Percentiles rank a stretch among this genome's conserved stretches.
These are phyloP conservation scores for Thalassiosira ordinaria DNA, from an alignment of 352 stramenopile genomes.

Conservation along the genomic window DNA sequence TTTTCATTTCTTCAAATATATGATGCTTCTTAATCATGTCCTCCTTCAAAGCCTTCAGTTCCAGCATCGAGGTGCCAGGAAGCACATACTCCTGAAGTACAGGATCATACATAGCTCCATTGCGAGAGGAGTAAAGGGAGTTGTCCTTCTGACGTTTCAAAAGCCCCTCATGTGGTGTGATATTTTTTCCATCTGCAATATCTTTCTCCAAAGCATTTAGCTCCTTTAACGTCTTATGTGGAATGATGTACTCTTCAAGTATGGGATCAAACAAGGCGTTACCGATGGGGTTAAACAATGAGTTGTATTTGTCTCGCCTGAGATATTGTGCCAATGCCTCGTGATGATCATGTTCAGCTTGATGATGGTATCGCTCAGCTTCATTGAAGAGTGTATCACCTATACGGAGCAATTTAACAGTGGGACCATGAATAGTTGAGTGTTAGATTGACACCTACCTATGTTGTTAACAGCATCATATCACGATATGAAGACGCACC, in stretches of 20 bases:
- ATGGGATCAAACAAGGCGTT: slow-evolving; percentile 4
- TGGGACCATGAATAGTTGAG: background rate
- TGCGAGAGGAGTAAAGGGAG: slow-evolving; percentile 14
- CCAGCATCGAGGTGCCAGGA: slow-evolving; percentile 13
- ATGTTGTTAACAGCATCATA: no score
- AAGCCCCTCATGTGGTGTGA: slow-evolving; percentile 10
- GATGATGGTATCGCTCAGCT: slow-evolving; percentile 24
- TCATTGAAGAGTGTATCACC: slow-evolving; percentile 47
- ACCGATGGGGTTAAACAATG: background rate
- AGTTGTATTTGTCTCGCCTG: background rate
- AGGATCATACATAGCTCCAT: slow-evolving; percentile 25
- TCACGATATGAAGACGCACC: background rate
- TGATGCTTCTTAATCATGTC: slow-evolving; percentile 30
- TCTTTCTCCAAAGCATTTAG: background rate
- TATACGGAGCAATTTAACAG: background rate
- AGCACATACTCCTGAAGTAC: slow-evolving; percentile 42
- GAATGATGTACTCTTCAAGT: slow-evolving; percentile 15
- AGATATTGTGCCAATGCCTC: slow-evolving; percentile 3
- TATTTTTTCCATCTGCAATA: background rate
- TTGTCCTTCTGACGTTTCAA: slow-evolving; percentile 35
- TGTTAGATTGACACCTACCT: no score
- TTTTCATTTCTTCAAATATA: slow-evolving; percentile 43
- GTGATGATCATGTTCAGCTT: slow-evolving; percentile 23
- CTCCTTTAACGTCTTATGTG: background rate
- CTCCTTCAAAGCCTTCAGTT: slow-evolving; percentile 28